Evolutionary conservation across 2,329 filamentous ascomycete species (phyloP), one percentile per base, ranked within the genome.

Genomic region (Botryotinia globosa): DNA sequence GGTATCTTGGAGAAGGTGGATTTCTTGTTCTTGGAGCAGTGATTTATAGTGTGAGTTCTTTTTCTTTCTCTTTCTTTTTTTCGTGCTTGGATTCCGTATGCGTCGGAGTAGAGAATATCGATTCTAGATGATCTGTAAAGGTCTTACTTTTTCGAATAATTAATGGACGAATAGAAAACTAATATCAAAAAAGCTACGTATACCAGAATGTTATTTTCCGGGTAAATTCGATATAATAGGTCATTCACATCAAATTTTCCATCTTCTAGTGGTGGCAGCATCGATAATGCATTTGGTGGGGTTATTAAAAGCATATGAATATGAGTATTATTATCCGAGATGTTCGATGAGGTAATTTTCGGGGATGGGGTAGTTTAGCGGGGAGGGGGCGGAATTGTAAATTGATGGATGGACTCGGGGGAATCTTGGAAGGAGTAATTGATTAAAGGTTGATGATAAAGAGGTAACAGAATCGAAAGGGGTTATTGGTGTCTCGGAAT

Each of bases 241-340:
- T 14, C 65, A 68, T 37, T 77, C 74, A 5, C 77, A 79, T 68
- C 74, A 77, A 61, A 74, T 79, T 14, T 79, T 78, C n/a, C 77
- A 79, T 71, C 39, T 77, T 5, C 37, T 77, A 7, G 69, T 74
- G 29, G 73, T 73, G 44, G 64, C 20, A 20, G 71, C 71, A 12
- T 54, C 75, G 64, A 78, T 73, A 1, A 54, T 67, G 61, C 75
- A 76, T 39, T 32, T 69, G 4, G 54, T 66, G 45, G 71, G 64
- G 1, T 70, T 71, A 42, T 69, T 45, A 42, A 71, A 72, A 42
- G 48, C 71, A 34, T 72, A 72, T 63, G 14, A n/a, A 56, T 22
- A 34, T 63, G 44, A 69, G 34, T 69, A 72, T 69, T 29, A 72
- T 62, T 42, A 67, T 72, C 51, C 62, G 32, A 56, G 70, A 22